Evolutionary conservation across 768 basidiomycete genomes (phyloP).

Genomic region (Trametes cubensis): DNA sequence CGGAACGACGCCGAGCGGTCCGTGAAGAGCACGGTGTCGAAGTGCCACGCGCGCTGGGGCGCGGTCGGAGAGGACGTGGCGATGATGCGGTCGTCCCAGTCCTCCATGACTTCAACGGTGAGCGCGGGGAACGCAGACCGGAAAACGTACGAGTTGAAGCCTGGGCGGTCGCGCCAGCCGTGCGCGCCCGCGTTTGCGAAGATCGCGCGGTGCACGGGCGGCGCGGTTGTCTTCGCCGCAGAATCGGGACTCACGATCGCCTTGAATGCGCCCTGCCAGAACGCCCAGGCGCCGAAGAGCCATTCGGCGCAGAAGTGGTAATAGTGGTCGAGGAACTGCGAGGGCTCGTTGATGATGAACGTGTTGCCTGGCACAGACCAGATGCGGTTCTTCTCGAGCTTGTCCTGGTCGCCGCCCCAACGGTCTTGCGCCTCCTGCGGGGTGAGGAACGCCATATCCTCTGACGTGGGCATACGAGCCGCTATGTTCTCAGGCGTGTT

Average conservation of each 20-base stretch:
- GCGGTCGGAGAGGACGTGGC: constrained; percentile 27
- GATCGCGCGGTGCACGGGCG: constrained; percentile 67
- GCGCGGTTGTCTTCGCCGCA: constrained; percentile 41
- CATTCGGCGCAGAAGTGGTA: constrained; percentile 89
- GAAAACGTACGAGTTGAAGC: constrained; percentile 78
- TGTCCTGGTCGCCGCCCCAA: constrained; percentile 53
- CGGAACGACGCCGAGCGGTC: constrained; percentile 81
- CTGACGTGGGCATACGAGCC: constrained; percentile 63
- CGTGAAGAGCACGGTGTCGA: constrained; percentile 67
- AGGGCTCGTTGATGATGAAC: constrained; percentile 69
- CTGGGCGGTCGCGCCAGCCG: constrained; percentile 76
- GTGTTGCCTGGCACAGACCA: constrained; percentile 75
- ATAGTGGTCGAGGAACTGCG: constrained; percentile 82
- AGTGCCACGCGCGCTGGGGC: constrained; percentile 58
- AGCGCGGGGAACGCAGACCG: constrained; percentile 73
- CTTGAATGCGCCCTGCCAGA: constrained; percentile 61
- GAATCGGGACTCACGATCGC: constrained; percentile 26
- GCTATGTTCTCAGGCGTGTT: constrained; percentile 67
- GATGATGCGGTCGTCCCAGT: constrained; percentile 68
- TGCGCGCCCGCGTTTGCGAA: constrained; percentile 62
- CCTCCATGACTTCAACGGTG: constrained; percentile 65
- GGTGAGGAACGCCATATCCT: constrained; percentile 64
- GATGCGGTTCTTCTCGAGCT: constrained; percentile 49
- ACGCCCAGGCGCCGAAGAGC: constrained; percentile 72
- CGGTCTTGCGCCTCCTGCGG: constrained; percentile 58